Evolutionary conservation across 352 stramenopile genomes (phyloP), one percentile per base, ranked within the genome.

Genomic region (Phytophthora litchii): DNA sequence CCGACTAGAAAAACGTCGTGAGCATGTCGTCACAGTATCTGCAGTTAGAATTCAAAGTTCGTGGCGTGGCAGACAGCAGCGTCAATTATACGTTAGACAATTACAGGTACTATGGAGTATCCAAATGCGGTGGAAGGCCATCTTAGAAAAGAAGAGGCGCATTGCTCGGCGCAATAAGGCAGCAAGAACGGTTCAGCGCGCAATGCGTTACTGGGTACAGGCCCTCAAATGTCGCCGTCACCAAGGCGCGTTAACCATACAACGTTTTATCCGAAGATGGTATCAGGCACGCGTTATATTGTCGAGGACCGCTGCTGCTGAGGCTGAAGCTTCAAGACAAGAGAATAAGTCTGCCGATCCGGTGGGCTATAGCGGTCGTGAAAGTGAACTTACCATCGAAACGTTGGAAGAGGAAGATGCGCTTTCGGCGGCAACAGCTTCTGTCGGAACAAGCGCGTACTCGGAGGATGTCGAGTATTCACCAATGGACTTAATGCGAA

Each of bases 61-160:
- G 23, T 91, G 82, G 82, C 75, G 71, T 47, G 54, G 54, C 0
- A 64, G 52, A 35, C 38, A 54, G 11, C 71, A 80, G 23, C 71
- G 35, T 1, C 59, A 53, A 46, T 29, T 58, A 27, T 90, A 73
- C 42, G 43, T 47, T 42, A 46, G 70, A n/a, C 61, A 74, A 34
- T 6, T 81, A 6, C 17, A 70, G 12, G 55, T 86, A 0, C 17
- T 86, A 3, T 55, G 51, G 23, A 80, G 71, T 50, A 68, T 88
- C 10, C 80, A 90, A 60, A 37, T 76, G 40, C 74, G 78, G 10
- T 90, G 80, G 80, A 77, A 74, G 36, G 78, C 80, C 0, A 76
- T 88, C 40, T 23, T 75, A 12, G 68, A 83, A 48, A 72, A 74
- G 34, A 85, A 80, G 41, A 55, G 64, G 27, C 57, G 67, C 5